Percentiles rank a stretch among this genome's conserved stretches.
Conservation (phyloP, 192 early-diverging fungal species). For the Rhizophagus sp. region DNA sequence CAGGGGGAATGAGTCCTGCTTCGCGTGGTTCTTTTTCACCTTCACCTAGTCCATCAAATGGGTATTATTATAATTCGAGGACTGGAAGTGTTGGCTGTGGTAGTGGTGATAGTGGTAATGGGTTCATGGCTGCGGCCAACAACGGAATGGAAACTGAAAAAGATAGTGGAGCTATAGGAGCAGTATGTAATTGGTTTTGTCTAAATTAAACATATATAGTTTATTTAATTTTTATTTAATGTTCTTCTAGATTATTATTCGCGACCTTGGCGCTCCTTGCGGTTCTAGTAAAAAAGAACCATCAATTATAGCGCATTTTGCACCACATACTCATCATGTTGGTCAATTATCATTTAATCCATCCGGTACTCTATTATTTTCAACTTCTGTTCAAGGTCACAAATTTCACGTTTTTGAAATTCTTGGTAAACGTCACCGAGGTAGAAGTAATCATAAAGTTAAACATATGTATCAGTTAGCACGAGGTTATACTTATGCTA, state of each 20-base stretch:
- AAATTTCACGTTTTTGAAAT: conserved; percentile 74
- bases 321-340: conserved; percentile 69
- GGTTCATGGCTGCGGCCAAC: conserved; percentile 1
- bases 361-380: conserved; percentile 65
- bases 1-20: conserved; percentile 5
- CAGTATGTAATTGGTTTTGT: conserved; percentile 32
- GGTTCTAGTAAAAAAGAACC: conserved; percentile 32
- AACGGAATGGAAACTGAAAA: conserved; percentile 37
- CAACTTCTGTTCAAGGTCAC: conserved; percentile 71
- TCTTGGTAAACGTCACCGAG: conserved; percentile 33
- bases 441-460: neutral
- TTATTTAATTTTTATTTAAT: neutral
- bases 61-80: conserved; percentile 14
- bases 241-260: conserved; percentile 46
- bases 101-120: conserved; percentile 22
- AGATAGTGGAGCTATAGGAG: conserved; percentile 38
- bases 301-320: conserved; percentile 66
- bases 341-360: conserved; percentile 63
- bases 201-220: too few relatives aligned
- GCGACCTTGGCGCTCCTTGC: conserved; percentile 40
- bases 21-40: conserved; percentile 12
- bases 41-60: conserved; percentile 23
- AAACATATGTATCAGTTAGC: conserved; percentile 69
- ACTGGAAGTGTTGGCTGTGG: neutral
- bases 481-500: conserved; percentile 78